Base-by-base conservation (phyloP, 306 rosid species). In the Cotoneaster glaucophyllus region DNA sequence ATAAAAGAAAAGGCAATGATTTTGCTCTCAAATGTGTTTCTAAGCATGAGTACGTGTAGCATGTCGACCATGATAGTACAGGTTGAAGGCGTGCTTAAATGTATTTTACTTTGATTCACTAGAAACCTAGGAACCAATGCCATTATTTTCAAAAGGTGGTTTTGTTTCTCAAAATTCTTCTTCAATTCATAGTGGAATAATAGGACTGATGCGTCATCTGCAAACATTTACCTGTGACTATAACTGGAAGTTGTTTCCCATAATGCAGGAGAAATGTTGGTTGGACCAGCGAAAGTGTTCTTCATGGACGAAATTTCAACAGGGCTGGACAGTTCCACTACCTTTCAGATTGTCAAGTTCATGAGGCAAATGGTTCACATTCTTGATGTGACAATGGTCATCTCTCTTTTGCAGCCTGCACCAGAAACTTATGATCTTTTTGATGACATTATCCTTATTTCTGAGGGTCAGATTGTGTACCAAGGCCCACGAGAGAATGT, bases 231-330 rank as follows among this genome's bases (percentile, higher is more conserved):
- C 53, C 22, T 44, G 39, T 25, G 9, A 28, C 10, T 69, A 6
- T 48, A 26, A 45, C 61, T 25, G 54, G 74, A 6, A 29, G 31
- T 32, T 6, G 15, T 3, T 76, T 4, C 11, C 4, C 48, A 25
- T 12, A 29, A 25, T 69, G 77, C 37, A 78, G 82, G 84, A 29
- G 84, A 81, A 72, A 76, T 81, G 81, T 71, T 81, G 65, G 84
- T 77, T 59, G 84, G 84, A 71, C 84, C 84, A 24, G 84, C 84
- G 2, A 81, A 77, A 59, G 84, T 78, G 4, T 77, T 81, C 61
- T 77, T 81, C 67, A 81, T 81, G 84, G 84, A 81, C 4, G 84
- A 81, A 71, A 81, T 81, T 43, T 81, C 84, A 45, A 81, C 84
- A 0, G 84, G 84, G 9, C 22, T 81, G 17, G 84, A 81, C 66